Evolutionary conservation across 345 rosid genomes (phyloP).

Genomic region (Eucalyptus brandiana): DNA sequence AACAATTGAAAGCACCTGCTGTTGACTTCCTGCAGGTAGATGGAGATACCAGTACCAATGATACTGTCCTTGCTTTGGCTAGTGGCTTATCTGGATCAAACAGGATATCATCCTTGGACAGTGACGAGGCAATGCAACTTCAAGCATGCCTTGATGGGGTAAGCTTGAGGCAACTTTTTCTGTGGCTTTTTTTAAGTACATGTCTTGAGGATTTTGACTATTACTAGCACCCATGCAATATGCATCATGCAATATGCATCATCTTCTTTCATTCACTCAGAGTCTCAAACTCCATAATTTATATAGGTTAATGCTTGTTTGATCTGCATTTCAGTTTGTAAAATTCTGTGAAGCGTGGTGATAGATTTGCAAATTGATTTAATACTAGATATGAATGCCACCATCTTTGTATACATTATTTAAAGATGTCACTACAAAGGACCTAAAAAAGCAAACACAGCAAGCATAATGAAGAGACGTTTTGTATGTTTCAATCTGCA

Average conservation of each 20-base stretch:
- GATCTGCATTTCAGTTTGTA: not conserved
- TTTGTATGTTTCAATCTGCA: not conserved
- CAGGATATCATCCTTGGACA: constrained; percentile 45
- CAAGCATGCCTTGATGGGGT: constrained; percentile 93
- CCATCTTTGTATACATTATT: not conserved
- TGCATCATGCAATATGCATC: not conserved
- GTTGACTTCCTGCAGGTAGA: constrained; percentile 55
- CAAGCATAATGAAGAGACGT: not conserved
- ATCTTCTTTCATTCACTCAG: not conserved
- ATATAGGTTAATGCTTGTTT: not conserved
- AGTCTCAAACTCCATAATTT: not conserved
- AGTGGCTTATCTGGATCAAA: constrained; percentile 82
- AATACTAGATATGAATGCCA: not conserved
- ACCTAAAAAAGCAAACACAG: not conserved
- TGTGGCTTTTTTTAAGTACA: not conserved
- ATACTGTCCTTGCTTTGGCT: constrained; percentile 83
- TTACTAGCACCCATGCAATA: not conserved
- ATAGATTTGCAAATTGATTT: not conserved
- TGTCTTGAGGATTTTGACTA: not conserved
- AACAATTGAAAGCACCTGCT: not conserved
- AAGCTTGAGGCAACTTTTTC: not conserved
- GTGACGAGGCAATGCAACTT: constrained; percentile 62
- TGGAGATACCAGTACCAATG: constrained; percentile 95
- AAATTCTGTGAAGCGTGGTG: not conserved
- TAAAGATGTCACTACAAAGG: not conserved